These are phyloP conservation scores for sunflower (Helianthus annuus) DNA, from an alignment of 129 eudicot species.

Conservation along the genomic window HanXRQr2.0-SUNRISE NC_035438.2:16349393-16349892, in stretches of 20 bases:
- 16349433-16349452: conserved; percentile 20
- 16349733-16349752: not conserved
- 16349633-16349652: conserved; percentile 9
- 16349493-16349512: conserved; percentile 17
- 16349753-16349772: not conserved
- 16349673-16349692: conserved; percentile 22
- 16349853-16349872: not conserved
- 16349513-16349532: not conserved
- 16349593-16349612: conserved; percentile 28
- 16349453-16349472: conserved; percentile 14
- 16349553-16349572: conserved; percentile 8
- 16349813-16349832: too few relatives aligned
- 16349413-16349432: conserved; percentile 23
- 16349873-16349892: conserved; percentile 25
- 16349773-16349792: not conserved
- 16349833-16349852: not conserved
- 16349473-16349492: conserved; percentile 31
- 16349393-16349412: conserved; percentile 26
- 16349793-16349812: not conserved
- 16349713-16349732: not conserved
- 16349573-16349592: conserved; percentile 14
- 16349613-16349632: conserved; percentile 29
- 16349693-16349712: conserved; percentile 6
- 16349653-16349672: conserved; percentile 13
- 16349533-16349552: not conserved